These are phyloP conservation scores for Kalaharituber pfeilii DNA, from an alignment of 2,329 filamentous ascomycete species.

Conservation along the genomic window DNA sequence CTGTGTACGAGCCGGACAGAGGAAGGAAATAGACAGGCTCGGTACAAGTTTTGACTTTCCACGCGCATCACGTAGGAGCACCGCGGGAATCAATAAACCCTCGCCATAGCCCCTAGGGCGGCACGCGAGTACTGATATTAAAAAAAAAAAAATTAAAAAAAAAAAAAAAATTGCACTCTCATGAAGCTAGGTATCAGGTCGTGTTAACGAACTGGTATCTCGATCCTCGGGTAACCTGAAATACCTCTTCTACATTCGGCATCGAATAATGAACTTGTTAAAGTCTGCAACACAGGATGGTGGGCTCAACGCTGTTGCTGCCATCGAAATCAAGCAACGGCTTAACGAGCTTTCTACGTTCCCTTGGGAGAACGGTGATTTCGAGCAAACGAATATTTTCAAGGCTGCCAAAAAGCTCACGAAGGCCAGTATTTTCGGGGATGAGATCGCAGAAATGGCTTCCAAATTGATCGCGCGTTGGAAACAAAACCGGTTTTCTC, in stretches of 20 bases:
- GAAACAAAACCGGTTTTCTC: conserved; percentile 7
- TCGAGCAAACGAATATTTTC: conserved; percentile 4
- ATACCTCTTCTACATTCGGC: too few relatives aligned
- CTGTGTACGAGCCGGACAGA: too few relatives aligned
- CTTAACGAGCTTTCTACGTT: conserved; percentile 8
- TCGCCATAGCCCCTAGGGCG: too few relatives aligned
- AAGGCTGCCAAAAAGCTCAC: conserved; percentile 7
- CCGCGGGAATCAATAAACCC: not conserved
- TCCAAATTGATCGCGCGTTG: conserved; percentile 7
- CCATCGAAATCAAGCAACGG: not conserved
- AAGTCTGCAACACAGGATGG: too few relatives aligned
- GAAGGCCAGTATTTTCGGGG: conserved; percentile 1
- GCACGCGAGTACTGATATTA: too few relatives aligned
- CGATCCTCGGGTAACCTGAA: too few relatives aligned
- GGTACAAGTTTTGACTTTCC: conserved; percentile 2
- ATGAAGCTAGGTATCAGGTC: too few relatives aligned
- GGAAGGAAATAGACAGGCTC: too few relatives aligned
- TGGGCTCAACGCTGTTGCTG: not conserved
- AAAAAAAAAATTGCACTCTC: too few relatives aligned
- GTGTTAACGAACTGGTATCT: too few relatives aligned
- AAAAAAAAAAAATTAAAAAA: too few relatives aligned
- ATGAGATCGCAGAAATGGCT: conserved; percentile 7
- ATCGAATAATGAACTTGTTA: too few relatives aligned
- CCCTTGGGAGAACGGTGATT: conserved; percentile 2
- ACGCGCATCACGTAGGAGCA: not conserved